Evolutionary conservation across 2,329 filamentous ascomycete genomes (phyloP), one percentile per base, ranked within the genome.

Genomic region (Alternaria brassicicola): DNA sequence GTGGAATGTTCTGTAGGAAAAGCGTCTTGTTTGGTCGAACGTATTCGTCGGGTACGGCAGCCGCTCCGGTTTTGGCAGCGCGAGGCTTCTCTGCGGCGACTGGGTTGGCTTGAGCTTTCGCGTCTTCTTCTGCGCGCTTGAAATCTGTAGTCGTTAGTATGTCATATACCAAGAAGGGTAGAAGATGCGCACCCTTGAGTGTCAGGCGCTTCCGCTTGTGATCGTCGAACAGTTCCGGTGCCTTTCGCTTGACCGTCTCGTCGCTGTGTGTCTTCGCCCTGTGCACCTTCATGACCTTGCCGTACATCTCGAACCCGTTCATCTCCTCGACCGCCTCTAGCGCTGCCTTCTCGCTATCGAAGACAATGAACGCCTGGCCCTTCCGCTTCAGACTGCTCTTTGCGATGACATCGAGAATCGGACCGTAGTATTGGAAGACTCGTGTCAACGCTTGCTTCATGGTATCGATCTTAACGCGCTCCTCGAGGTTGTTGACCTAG

Each of bases 21-120:
- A 99, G 85, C 66, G 93, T 96, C 82, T 97, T 97, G 86, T 98
- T 98, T 33, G 95, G 94, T 4, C 94, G 94, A 4, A 98, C 86
- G 78, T 97, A 98, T 80, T 99, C 95, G 85, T 98, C 95, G n/a
- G 93, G 93, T 17, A 98, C 89, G 54, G 93, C 89, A 10, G 90
- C 84, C 1, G 87, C 84, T 31, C 91, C 91, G n/a, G 86, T 84
- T 15, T 88, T 84, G 81, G 86, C 81, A 0, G 89, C 87, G 47
- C 89, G 86, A n/a, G 80, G 70, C 39, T 79, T 80, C 51, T 77
- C 73, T 17, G 84, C 74, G 9, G 82, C 78, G 41, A 83, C 81
- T 5, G 91, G 85, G 56, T 88, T 89, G 78, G 90, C 90, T 73
- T 93, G 88, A 58, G 89, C 88, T 71, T 94, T 90, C 51, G 89